Evolutionary conservation across 129 eudicot genomes (phyloP).

Genomic region (Oenanthe sinensis): DNA sequence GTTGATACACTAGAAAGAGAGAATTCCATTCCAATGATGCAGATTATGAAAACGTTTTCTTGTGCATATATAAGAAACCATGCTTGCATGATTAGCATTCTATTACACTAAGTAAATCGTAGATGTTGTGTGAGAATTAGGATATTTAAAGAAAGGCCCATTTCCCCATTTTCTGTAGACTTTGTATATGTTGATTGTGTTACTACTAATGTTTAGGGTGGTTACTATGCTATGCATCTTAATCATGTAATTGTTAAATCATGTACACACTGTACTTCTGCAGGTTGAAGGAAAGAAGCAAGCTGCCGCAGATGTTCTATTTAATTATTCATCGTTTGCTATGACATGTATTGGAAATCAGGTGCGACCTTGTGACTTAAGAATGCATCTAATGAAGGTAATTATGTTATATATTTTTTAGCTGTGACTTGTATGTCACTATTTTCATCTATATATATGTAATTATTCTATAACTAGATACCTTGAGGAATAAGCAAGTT

Average conservation of each 20-base stretch:
- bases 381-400: slow-evolving; percentile 99
- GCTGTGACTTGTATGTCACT: neutral
- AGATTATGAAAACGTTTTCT: neutral
- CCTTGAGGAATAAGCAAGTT: neutral
- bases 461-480: neutral
- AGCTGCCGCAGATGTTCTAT: slow-evolving; percentile 87
- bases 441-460: neutral
- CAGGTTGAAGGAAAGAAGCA: slow-evolving; percentile 89
- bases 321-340: slow-evolving; percentile 70
- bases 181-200: neutral
- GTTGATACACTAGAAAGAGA: neutral
- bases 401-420: neutral
- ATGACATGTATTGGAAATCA: slow-evolving; percentile 83
- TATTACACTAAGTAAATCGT: neutral
- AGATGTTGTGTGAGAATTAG: neutral
- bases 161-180: neutral
- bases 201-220: neutral
- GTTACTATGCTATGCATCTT: neutral
- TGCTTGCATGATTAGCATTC: neutral
- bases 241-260: neutral
- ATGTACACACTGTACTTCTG: slow-evolving; percentile 7
- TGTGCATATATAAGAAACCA: neutral
- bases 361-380: slow-evolving; percentile 84
- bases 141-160: neutral
- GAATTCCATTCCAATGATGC: neutral